A percentile compares a stretch with the other conserved stretches of the same genome.
phyloP scores from a whole-genome alignment of 768 basidiomycete genomes.

The Mycena kentingensis region DNA sequence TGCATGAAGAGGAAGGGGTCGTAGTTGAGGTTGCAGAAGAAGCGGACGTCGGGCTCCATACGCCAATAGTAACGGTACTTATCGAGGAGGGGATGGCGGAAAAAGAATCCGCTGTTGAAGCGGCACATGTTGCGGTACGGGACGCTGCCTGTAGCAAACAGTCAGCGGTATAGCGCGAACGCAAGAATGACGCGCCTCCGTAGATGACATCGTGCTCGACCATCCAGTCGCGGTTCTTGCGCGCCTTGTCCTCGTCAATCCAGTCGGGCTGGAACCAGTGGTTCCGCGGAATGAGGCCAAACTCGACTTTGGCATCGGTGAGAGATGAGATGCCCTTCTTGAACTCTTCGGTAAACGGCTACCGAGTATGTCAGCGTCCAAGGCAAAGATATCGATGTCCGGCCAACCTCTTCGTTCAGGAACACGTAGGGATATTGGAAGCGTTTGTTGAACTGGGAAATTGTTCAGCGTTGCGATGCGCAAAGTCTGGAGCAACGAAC shows the following conservation, averaged over 20 bases:
- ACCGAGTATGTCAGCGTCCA: too few species aligned
- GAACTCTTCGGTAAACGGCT: conserved; percentile 69
- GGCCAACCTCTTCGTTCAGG: conserved; percentile 86
- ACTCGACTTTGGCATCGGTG: conserved; percentile 65
- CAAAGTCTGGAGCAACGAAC: too few species aligned
- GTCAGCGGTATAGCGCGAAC: conserved; percentile 29
- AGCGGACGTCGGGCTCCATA: conserved; percentile 61
- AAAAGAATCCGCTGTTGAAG: conserved; percentile 46
- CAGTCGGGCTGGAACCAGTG: conserved; percentile 79
- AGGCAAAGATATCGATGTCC: too few species aligned
- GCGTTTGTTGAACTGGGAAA: conserved; percentile 81
- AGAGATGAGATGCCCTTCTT: conserved; percentile 63
- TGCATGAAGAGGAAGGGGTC: conserved; percentile 62
- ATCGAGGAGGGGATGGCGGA: conserved; percentile 52
- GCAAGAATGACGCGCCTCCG: conserved; percentile 37
- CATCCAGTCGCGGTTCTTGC: conserved; percentile 60
- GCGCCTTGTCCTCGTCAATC: conserved; percentile 75
- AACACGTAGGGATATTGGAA: conserved; percentile 86
- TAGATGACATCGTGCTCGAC: conserved; percentile 47
- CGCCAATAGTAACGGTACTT: conserved; percentile 65
- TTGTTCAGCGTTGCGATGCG: too few species aligned
- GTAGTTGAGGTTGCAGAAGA: conserved; percentile 54
- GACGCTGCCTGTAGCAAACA: neutral
- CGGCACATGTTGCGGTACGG: conserved; percentile 24
- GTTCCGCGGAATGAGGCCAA: conserved; percentile 69